Evolutionary conservation across 257 asterid genomes (phyloP), one percentile per base, ranked within the genome.

Genomic region (Misopates orontium): DNA sequence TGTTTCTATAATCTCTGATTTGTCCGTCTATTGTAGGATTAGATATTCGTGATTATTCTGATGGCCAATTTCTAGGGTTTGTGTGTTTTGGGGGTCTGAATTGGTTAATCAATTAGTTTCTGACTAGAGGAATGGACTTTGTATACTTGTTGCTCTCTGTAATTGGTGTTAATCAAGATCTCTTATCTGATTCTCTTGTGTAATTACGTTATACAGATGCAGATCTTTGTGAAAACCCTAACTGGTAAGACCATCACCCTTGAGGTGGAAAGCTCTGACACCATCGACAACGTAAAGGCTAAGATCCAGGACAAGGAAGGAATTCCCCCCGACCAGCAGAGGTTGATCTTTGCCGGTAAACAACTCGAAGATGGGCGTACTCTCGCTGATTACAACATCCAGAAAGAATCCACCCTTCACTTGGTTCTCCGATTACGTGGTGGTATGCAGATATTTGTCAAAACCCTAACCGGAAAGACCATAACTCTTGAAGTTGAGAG

Each of bases 241-340:
- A 45, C 51, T 13, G 51, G 51, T 3, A 45, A 45, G 51, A 45
- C 51, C 19, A 45, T 45, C 51, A 45, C 51, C 18, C 51, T 45
- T 3, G 51, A 45, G 51, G 51, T 45, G n/a, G 51, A 45, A 8
- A 13, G 18, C 51, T 45, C 51, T 0, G 51, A 45, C 51, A 45
- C 51, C 19, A 45, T 45, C 15, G 51, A 45, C 19, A 45, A 45
- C 8, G 51, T 45, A 14, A 45, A 45, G 18, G 51, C 51, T 18
- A 45, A 45, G 18, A 45, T 45, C 51, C 51, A 45, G 51, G 51
- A 45, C 51, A 45, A 45, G 51, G 51, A 45, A 45, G 51, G 51
- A 4, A 45, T 45, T 8, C 51, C 51, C 19, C 51, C 51, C 14
- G 51, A 45, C 18, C 51, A 45, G 51, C 51, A 45, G 8, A 13